These are phyloP conservation scores for Pseudogymnoascus sp. DNA, from an alignment of 2,329 filamentous ascomycete genomes.

Conservation along the genomic window DNA sequence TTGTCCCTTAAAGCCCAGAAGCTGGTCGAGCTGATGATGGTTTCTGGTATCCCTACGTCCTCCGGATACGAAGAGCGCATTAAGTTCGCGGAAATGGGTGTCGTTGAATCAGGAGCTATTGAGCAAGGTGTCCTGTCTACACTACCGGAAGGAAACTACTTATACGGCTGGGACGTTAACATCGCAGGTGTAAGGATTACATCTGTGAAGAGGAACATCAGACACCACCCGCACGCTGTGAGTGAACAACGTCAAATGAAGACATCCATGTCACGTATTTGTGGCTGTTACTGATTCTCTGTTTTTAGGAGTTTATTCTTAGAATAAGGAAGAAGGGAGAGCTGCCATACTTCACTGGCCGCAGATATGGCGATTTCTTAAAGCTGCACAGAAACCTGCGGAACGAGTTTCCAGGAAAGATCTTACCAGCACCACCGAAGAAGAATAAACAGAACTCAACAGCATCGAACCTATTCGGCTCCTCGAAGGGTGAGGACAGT, in stretches of 20 bases:
- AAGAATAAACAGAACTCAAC: conserved; percentile 83
- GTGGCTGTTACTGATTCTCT: background rate
- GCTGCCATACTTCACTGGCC: conserved; percentile 70
- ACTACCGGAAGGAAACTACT: conserved; percentile 80
- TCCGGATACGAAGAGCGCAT: conserved; percentile 98
- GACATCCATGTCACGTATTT: background rate
- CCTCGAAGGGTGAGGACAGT: conserved; percentile 55
- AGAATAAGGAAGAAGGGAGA: conserved; percentile 74
- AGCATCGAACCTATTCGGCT: conserved; percentile 49
- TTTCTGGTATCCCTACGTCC: conserved; percentile 89
- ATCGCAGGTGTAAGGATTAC: conserved; percentile 80
- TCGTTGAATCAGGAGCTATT: conserved; percentile 88
- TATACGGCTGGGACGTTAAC: conserved; percentile 97
- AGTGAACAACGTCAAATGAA: conserved; percentile 29
- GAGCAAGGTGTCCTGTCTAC: conserved; percentile 83
- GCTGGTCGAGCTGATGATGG: conserved; percentile 98
- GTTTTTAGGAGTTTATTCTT: conserved; percentile 72
- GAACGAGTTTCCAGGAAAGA: conserved; percentile 82
- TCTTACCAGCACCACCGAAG: conserved; percentile 76
- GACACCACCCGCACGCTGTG: conserved; percentile 87
- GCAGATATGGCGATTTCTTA: conserved; percentile 83
- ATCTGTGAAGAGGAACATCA: conserved; percentile 75
- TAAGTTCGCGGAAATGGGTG: conserved; percentile 92
- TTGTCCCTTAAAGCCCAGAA: conserved; percentile 90
- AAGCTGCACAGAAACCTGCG: conserved; percentile 73